Conservation (phyloP, 2,329 filamentous ascomycete genomes). For the Microsporum canis region DNA sequence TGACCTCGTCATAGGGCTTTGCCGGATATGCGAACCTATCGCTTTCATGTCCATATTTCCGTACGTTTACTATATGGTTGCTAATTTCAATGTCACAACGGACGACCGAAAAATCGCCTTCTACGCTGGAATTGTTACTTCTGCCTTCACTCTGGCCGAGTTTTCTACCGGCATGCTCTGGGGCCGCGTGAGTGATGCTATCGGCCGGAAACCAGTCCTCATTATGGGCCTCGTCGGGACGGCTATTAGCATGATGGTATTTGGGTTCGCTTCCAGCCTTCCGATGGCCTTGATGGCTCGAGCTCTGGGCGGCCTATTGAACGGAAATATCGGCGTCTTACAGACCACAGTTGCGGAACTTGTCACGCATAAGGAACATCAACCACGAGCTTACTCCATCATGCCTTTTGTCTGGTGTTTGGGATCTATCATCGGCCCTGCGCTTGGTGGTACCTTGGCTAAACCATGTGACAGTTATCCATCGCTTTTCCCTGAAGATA, state of each 20-base stretch:
- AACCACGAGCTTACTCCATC: constrained; percentile 87
- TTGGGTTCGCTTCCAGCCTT: constrained; percentile 78
- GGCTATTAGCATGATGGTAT: constrained; percentile 80
- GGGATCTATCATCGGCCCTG: constrained; percentile 86
- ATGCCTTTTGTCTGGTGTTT: constrained; percentile 99
- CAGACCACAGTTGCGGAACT: constrained; percentile 93
- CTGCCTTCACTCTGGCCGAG: constrained; percentile 89
- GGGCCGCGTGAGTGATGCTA: constrained; percentile 81
- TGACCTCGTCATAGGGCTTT: constrained; percentile 52
- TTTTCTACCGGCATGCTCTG: constrained; percentile 87
- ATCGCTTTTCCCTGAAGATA: constrained; percentile 55
- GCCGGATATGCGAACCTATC: constrained; percentile 95
- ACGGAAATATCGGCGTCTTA: constrained; percentile 91
- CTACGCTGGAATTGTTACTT: constrained; percentile 92
- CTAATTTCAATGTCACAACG: constrained; percentile 75
- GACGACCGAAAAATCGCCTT: constrained; percentile 72
- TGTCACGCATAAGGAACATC: constrained; percentile 84
- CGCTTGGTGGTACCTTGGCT: constrained; percentile 80
- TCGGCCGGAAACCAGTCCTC: constrained; percentile 86
- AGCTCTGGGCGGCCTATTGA: constrained; percentile 79
- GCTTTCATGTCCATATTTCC: constrained; percentile 99
- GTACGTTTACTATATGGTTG: constrained; percentile 96
- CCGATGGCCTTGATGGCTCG: constrained; percentile 75
- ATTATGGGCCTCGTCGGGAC: constrained; percentile 84
- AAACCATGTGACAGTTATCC: constrained; percentile 78